A percentile compares a stretch with the other conserved stretches of the same genome.
Conservation (phyloP, 805 yeast species). For the Osmozyma mogii region DNA sequence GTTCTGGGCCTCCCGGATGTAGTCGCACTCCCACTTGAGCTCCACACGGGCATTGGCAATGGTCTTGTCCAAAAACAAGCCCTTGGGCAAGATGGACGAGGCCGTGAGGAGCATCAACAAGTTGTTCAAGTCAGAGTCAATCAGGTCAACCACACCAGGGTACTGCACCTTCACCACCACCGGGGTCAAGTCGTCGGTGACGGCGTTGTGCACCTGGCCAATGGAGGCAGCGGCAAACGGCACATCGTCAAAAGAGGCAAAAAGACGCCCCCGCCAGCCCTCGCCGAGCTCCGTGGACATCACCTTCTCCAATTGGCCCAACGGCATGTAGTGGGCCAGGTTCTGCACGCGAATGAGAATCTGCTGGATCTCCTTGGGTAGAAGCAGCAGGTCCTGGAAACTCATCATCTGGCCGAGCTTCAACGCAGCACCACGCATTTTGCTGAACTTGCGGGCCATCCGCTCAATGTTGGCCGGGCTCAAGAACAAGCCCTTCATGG, state of each 20-base stretch:
- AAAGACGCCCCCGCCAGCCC: slow-evolving; percentile 64
- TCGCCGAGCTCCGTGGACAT: slow-evolving; percentile 67
- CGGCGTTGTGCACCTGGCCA: slow-evolving; percentile 91
- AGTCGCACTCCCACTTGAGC: slow-evolving; percentile 97
- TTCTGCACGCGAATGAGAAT: slow-evolving; percentile 82
- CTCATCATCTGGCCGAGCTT: slow-evolving; percentile 96
- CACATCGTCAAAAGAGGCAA: slow-evolving; percentile 68
- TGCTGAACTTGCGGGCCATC: slow-evolving; percentile 77
- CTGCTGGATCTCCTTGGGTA: slow-evolving; percentile 80
- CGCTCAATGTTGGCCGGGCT: slow-evolving; percentile 81
- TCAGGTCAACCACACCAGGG: slow-evolving; percentile 91
- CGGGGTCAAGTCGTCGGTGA: slow-evolving; percentile 51
- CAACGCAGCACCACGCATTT: slow-evolving; percentile 98
- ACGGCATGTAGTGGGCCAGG: slow-evolving; percentile 95
- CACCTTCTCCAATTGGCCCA: slow-evolving; percentile 73
- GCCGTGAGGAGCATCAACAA: slow-evolving; percentile 77
- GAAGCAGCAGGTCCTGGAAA: slow-evolving; percentile 80
- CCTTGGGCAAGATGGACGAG: slow-evolving; percentile 79
- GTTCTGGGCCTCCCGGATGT: slow-evolving; percentile 77
- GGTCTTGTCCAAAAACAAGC: slow-evolving; percentile 84
- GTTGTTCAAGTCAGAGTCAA: slow-evolving; percentile 90
- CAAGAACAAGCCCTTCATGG: slow-evolving; percentile 53
- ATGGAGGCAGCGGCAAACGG: slow-evolving; percentile 98
- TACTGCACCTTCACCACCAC: slow-evolving; percentile 96
- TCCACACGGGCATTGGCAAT: slow-evolving; percentile 90